Evolutionary conservation across 257 asterid species (phyloP).

Genomic region (Misopates orontium): DNA sequence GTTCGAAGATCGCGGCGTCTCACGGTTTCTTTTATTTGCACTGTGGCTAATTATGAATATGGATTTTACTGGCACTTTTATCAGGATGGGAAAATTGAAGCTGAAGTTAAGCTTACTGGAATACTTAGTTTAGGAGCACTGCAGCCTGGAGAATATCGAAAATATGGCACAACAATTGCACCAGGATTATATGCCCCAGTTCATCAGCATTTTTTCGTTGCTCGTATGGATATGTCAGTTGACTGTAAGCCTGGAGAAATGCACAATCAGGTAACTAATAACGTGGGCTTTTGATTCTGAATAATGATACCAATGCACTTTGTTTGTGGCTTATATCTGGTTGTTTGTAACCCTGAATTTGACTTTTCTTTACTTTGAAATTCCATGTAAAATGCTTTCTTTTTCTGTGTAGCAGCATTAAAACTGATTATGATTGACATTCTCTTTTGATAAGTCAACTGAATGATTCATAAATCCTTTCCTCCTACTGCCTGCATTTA

Average conservation of each 20-base stretch:
- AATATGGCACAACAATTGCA: constrained; percentile 92
- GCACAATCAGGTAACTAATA: constrained; percentile 72
- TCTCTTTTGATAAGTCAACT: neutral
- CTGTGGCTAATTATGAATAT: constrained; percentile 96
- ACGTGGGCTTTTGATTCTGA: neutral
- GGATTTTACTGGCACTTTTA: constrained; percentile 98
- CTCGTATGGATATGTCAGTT: constrained; percentile 97
- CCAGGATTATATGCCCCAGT: constrained; percentile 97
- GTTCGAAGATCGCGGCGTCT: constrained; percentile 96
- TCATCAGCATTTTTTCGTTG: constrained; percentile 97
- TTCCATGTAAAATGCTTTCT: neutral
- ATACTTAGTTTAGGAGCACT: constrained; percentile 92
- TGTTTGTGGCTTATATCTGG: neutral
- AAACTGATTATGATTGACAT: constrained; percentile 12
- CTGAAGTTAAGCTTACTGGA: constrained; percentile 97
- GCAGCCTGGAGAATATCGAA: constrained; percentile 84
- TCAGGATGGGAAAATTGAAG: constrained; percentile 99
- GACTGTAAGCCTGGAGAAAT: constrained; percentile 94
- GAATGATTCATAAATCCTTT: constrained; percentile 8
- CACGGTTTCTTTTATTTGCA: constrained; percentile 88
- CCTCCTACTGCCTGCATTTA: constrained; percentile 6
- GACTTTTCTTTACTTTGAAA: neutral
- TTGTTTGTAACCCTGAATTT: neutral
- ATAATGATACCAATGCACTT: neutral
- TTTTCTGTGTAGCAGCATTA: neutral